Evolutionary conservation across 805 yeast genomes (phyloP).

Genomic region (Lachancea fermentati): DNA sequence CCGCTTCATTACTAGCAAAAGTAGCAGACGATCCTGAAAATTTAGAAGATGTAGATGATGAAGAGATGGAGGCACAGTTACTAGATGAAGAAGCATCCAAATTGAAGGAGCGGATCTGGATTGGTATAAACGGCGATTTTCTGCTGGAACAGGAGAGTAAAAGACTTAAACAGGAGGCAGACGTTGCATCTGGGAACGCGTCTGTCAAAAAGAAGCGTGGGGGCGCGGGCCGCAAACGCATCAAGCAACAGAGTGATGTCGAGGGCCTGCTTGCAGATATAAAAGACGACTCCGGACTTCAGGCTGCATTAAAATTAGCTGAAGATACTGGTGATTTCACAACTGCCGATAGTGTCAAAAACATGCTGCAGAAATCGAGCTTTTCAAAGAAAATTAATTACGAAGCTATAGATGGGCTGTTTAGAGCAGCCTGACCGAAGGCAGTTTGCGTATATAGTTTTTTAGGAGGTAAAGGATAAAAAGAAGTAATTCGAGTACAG

Average conservation of each 20-base stretch:
- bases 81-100: constrained; percentile 64
- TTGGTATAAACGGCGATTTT: constrained; percentile 81
- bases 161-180: constrained; percentile 79
- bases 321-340: constrained; percentile 37
- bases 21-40: constrained; percentile 57
- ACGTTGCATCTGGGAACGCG: constrained; percentile 74
- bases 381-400: constrained; percentile 90
- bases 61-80: constrained; percentile 57
- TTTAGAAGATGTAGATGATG: constrained; percentile 77
- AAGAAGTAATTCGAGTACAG: too few relatives aligned
- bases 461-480: background rate
- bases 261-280: constrained; percentile 32
- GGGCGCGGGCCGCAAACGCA: constrained; percentile 30
- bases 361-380: constrained; percentile 66
- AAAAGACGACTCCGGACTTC: constrained; percentile 32
- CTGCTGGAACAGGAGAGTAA: constrained; percentile 80
- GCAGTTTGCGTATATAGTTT: background rate
- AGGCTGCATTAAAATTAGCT: constrained; percentile 37
- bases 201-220: constrained; percentile 43
- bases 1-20: constrained; percentile 45
- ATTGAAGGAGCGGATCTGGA: constrained; percentile 82
- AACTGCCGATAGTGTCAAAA: constrained; percentile 76
- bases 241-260: constrained; percentile 18
- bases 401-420: constrained; percentile 59
- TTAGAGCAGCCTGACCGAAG: constrained; percentile 16